Evolutionary conservation across 179 eudicot species (phyloP).

Genomic region (Beta macrorhiza): DNA sequence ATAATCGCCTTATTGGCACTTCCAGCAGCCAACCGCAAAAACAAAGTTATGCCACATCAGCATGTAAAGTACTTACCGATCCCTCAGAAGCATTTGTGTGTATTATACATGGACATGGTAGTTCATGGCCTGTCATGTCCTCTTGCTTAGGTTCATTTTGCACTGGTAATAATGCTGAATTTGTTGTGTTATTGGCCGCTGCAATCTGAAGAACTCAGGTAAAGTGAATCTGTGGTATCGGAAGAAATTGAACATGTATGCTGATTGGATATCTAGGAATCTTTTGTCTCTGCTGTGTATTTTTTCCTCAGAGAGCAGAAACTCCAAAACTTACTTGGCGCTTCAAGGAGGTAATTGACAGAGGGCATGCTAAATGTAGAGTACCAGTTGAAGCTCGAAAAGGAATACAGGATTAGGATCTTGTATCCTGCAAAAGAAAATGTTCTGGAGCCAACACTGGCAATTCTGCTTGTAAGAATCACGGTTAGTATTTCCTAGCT

Average conservation of each 20-base stretch:
- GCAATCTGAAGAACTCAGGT: not conserved
- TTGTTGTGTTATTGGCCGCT: not conserved
- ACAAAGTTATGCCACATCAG: not conserved
- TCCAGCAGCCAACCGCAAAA: not conserved
- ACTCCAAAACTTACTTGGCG: not conserved
- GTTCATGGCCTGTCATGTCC: not conserved
- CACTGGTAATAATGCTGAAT: not conserved
- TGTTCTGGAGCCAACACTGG: too few relatives aligned
- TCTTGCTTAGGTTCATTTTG: not conserved
- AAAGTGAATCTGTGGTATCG: not conserved
- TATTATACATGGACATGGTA: not conserved
- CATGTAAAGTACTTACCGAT: too few relatives aligned
- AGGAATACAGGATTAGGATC: not conserved
- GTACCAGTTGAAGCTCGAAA: not conserved
- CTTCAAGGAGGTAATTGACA: not conserved
- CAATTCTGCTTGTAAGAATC: too few relatives aligned
- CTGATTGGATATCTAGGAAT: too few relatives aligned
- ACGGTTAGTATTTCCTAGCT: too few relatives aligned
- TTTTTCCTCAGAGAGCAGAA: not conserved
- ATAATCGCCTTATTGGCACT: not conserved
- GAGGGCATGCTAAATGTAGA: not conserved
- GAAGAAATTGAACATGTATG: too few relatives aligned
- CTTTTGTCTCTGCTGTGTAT: too few relatives aligned
- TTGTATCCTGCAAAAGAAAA: not conserved
- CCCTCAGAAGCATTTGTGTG: too few relatives aligned